These are phyloP conservation scores for Globisporangium nunn DNA, from an alignment of 352 stramenopile species.

Conservation along the genomic window DNA sequence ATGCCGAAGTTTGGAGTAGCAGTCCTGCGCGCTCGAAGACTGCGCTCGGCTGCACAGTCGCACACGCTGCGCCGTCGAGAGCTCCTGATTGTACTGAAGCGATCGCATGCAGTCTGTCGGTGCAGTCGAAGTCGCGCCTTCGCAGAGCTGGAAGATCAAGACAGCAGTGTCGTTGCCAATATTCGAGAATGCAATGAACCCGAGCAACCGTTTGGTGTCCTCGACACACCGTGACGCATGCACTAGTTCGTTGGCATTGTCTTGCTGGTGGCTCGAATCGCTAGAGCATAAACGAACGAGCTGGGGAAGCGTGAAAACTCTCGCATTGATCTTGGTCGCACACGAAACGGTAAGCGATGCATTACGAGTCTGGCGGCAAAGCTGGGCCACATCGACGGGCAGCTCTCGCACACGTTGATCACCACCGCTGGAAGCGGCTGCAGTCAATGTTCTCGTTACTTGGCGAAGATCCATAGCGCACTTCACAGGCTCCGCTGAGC, in stretches of 20 bases:
- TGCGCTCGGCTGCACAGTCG: conserved; percentile 20
- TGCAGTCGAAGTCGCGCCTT: conserved; percentile 20
- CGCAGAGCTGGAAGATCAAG: conserved; percentile 22
- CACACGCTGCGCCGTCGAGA: conserved; percentile 17
- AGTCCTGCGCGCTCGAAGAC: conserved; percentile 18
- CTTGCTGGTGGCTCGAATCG: neutral
- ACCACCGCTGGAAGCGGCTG: neutral
- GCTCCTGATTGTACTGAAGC: conserved; percentile 17
- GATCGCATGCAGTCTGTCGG: conserved; percentile 26
- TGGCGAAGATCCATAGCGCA: conserved; percentile 25
- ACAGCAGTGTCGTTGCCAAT: neutral
- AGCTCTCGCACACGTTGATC: neutral
- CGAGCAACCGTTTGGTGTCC: conserved; percentile 9
- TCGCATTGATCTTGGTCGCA: conserved; percentile 17
- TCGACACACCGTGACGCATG: conserved; percentile 6
- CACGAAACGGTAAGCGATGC: conserved; percentile 18
- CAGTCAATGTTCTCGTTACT: neutral
- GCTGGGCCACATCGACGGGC: conserved; percentile 12
- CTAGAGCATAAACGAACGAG: conserved; percentile 21
- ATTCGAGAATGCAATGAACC: neutral
- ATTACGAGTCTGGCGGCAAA: conserved; percentile 23
- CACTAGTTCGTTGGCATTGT: neutral
- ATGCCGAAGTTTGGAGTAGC: conserved; percentile 20
- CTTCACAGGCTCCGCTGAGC: conserved; percentile 17
- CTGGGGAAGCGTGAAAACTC: conserved; percentile 16